Base-by-base conservation (phyloP, 2,329 filamentous ascomycete genomes). In the Stagonosporopsis chrysanthemi region DNA sequence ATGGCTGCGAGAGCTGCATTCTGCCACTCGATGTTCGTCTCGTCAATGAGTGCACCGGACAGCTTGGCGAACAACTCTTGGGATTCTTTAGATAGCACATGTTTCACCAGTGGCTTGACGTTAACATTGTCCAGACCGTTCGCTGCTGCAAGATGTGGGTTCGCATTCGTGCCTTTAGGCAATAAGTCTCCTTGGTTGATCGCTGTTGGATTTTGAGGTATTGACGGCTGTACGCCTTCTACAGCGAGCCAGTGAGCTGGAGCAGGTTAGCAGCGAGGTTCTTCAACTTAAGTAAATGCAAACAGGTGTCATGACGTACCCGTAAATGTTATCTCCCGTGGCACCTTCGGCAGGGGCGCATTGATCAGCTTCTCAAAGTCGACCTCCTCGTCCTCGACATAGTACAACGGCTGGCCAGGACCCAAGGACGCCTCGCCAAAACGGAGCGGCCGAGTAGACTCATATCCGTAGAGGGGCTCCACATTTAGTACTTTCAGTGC, bases 341-440 rank as follows among this genome's bases (percentile, higher is more conserved):
- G 95, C 28, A 99, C 93, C 77, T 96, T 97, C 24, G 95, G 95
- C 65, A 99, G 79, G 4, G 95, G 91, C 63, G 92, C 92, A 79
- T 99, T 99, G 75, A 99, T 97, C 65, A 99, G 82, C 82, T 98
- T 98, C 81, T 99, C 95, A 73, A 99, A 98, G 77, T 99, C 95
- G 52, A 98, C 89, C 81, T 99, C 95, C 73, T 99, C 95, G 75
- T 99, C 95, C 73, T 99, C 95, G 35, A 99, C 90, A 75, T 99
- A 99, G 78, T 94, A 99, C 22, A 99, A 81, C 50, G 94, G 92
- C 78, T 99, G 95, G 9, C 94, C 93, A 14, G 93, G 92, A 0
- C 95, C 95, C 59, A 99, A 81, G 56, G 91, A 96, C 3, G 95
- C 95, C 78, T 99, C 95, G 48, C 95, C 95, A 72, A 96, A 99